Base-by-base conservation (phyloP, 441 rosid genomes). In the Jatropha multifida region DNA sequence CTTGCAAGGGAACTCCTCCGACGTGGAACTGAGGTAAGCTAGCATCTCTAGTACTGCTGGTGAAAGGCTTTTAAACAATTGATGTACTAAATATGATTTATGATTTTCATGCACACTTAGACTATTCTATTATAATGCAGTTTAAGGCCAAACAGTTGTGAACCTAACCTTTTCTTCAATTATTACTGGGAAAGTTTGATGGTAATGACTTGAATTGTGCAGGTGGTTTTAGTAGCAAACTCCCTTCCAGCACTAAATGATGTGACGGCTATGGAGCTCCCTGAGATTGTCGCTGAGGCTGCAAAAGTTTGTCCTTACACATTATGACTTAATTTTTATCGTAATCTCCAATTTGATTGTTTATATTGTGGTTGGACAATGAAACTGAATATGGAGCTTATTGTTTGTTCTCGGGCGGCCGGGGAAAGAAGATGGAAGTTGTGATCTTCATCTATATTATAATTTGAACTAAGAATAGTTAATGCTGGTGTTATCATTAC, bases 191-290 rank as follows among this genome's bases (percentile, higher is more conserved):
- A 38, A 44, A 68, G 68, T 65, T 23, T 64, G 73, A 17, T 40
- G 40, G 55, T 68, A 77, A 56, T 71, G 74, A 41, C 48, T 27
- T 60, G 68, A 27, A 68, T 77, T 77, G 59, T 85, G 77, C 83
- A 96, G 99, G 99, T 96, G 79, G 97, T 96, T 82, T 83, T 96
- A 84, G 97, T 94, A 72, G 99, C 96, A 49, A 96, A 96, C 81
- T 94, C 99, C 61, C 97, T 91, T 79, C 98, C 98, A 84, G 99
- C 99, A 49, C 85, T 96, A 60, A 96, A 96, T 63, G 99, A 96
- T 67, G 89, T 91, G 65, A 96, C 99, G 44, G 97, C 98, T 65
- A 96, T 92, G 98, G 99, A 96, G 88, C 88, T 96, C 75, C 99
- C 98, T 61, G 98, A 90, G 74, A 96, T 96, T 75, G 92, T 96